phyloP scores from a whole-genome alignment of 1,139 yeast species.

The Saccharomycopsis hybrid region DNA sequence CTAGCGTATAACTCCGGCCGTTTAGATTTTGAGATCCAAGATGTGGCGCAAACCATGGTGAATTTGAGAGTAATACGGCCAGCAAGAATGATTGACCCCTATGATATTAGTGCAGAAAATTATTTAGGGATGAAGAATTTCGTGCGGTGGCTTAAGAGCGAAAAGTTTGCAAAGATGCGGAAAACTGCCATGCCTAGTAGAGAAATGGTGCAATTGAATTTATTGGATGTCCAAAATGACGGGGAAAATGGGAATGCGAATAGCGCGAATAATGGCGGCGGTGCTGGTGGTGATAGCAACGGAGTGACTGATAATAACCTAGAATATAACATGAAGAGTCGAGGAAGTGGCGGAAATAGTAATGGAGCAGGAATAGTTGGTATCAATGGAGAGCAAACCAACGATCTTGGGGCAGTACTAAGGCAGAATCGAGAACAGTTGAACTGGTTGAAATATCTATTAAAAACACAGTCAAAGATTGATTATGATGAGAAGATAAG shows the following conservation, averaged over 20 bases:
- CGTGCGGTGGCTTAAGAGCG: conserved; percentile 43
- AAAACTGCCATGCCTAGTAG: conserved; percentile 33
- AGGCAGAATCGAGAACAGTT: background rate
- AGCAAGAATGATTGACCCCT: conserved; percentile 27
- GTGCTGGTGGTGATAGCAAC: conserved; percentile 1
- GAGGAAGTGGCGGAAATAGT: background rate
- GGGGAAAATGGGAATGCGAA: conserved; percentile 19
- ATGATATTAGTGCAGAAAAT: conserved; percentile 33
- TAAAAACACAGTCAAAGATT: conserved; percentile 30
- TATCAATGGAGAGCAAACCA: background rate
- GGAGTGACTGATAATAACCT: background rate
- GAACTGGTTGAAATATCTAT: conserved; percentile 32
- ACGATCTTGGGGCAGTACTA: background rate
- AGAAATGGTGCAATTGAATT: conserved; percentile 24
- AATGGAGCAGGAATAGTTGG: background rate
- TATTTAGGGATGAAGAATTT: conserved; percentile 39
- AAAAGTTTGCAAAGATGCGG: conserved; percentile 35
- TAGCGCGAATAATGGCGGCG: conserved; percentile 14
- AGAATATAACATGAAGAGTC: background rate
- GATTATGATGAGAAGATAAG: conserved; percentile 31
- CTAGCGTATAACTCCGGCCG: conserved; percentile 37
- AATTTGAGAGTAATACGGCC: conserved; percentile 50
- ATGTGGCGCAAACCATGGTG: conserved; percentile 55
- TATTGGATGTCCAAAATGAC: conserved; percentile 9
- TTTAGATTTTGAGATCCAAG: conserved; percentile 43